Percentiles rank a stretch among this genome's conserved stretches.
These are phyloP conservation scores for Aspergillus ellipticus DNA, from an alignment of 495 filamentous ascomycete genomes.

Conservation along the genomic window DNA sequence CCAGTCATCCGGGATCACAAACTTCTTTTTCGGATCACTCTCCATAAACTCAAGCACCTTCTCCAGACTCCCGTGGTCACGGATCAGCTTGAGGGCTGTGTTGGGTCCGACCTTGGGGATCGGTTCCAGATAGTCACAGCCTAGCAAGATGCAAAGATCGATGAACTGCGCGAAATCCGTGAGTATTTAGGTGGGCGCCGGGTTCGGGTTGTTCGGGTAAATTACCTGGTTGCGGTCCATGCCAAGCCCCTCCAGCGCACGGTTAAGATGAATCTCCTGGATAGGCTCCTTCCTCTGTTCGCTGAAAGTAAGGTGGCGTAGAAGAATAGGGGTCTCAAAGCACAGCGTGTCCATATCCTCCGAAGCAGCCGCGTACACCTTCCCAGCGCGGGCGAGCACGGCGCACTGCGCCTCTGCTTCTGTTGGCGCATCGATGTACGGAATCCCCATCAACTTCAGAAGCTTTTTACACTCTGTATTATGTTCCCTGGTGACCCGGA, in stretches of 20 bases:
- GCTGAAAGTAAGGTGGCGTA: conserved; percentile 92
- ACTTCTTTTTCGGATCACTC: conserved; percentile 72
- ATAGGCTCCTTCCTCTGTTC: conserved; percentile 98
- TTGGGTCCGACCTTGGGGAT: conserved; percentile 89
- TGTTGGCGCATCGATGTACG: conserved; percentile 90
- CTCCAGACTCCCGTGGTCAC: conserved; percentile 82
- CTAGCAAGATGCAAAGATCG: conserved; percentile 95
- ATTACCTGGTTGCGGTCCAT: conserved; percentile 82
- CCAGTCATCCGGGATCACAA: conserved; percentile 85
- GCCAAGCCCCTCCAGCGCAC: conserved; percentile 74
- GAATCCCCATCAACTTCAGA: conserved; percentile 90
- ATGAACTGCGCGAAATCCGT: conserved; percentile 63
- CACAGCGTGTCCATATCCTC: conserved; percentile 99
- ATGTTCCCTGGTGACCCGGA: conserved; percentile 93
- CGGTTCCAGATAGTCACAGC: conserved; percentile 96
- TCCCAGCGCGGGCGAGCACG: conserved; percentile 81
- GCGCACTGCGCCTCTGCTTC: conserved; percentile 98
- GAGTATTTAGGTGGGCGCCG: neutral
- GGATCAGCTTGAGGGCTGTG: conserved; percentile 89
- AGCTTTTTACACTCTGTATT: conserved; percentile 91
- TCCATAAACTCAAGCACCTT: conserved; percentile 76
- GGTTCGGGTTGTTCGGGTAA: neutral
- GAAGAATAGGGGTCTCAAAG: conserved; percentile 85
- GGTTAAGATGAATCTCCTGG: conserved; percentile 84
- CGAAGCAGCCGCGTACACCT: conserved; percentile 93